Evolutionary conservation across 306 rosid genomes (phyloP), one percentile per base, ranked within the genome.

Genomic region (Lathyrus aphaca): DNA sequence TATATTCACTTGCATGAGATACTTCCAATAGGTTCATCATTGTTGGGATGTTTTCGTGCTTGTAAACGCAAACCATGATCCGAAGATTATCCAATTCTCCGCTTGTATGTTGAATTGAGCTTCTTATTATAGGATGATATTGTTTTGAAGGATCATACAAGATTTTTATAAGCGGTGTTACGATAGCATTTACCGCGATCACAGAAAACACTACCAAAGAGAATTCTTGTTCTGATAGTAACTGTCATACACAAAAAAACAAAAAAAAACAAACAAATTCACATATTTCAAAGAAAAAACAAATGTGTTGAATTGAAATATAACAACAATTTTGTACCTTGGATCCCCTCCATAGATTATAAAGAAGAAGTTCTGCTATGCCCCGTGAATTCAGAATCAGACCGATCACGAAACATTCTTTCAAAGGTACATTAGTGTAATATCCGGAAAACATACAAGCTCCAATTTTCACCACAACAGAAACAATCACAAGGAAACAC

Each of bases 341-440:
- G 45, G 43, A 11, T 38, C 53, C 66, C 75, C 39, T 73, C 90
- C 87, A 84, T 1, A 86, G 6, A 63, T 82, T 84, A 82, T 21
- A 90, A 53, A 74, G 3, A 10, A 35, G 46, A 65, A 90, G 79
- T 69, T 90, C 95, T 4, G 71, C 63, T 30, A 84, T 63, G 19
- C 96, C 96, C 57, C 75, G 86, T 11, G 88, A 82, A 61, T 90
- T 90, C 49, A 90, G 57, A 45, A 88, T 55, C 6, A 90, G 78
- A 2, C 91, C 95, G 2, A 87, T 74, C 44, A 87, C 78, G 13
- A 75, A 57, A 45, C 88, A 81, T 0, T 90, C 86, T 48, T 49
- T 72, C 35, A 19, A 7, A 10, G 79, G 68, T 6, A 82, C 8
- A 12, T 81, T 57, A 58, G 1, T n/a, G 44, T 40, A 79, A 70